Base-by-base conservation (phyloP, 2,329 filamentous ascomycete genomes). In the Colletotrichum australisinense region DNA sequence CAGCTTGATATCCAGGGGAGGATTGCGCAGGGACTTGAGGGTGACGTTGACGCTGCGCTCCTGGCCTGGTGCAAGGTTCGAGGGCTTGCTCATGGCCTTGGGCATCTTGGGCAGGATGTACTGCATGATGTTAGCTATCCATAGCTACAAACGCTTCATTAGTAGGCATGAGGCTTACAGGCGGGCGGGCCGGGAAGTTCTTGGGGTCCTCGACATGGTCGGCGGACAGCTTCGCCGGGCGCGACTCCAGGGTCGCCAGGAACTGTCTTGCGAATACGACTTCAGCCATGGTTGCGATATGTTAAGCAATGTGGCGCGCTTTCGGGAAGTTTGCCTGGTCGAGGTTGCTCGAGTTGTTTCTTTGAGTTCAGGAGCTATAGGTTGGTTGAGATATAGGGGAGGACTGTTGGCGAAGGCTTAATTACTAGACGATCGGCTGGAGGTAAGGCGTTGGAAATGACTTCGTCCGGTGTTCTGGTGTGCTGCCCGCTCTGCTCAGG, bases 161-260 rank as follows among this genome's bases (percentile, higher is more conserved):
- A 32, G 38, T 57, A 24, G 14, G 32, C 76, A 80, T 46, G 30
- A 42, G 63, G 82, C 92, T 35, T 89, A 98, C 96, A 19, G 95
- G 93, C 76, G 91, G 88, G 75, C 93, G 91, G 30, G 93, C 86
- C 28, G 94, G 93, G 81, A 96, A 95, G 76, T 88, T 91, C 78
- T 92, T 92, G 63, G 94, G 91, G 80, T 98, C 94, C 83, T 96
- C 94, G 82, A 97, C 92, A 90, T 98, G 93, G 83, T 98, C 95
- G 76, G 94, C 87, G n/a, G 93, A 91, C 75, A 98, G 90, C 86
- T 95, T 97, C 78, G 92, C 83, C 8, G 95, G 93, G 63, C 93
- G 92, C 74, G 91, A 90, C 84, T 97, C 95, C 75, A 98, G 90
- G 26, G 91, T 89, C 65, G 92, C 87, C 77, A 99, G 91, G 83